These are phyloP conservation scores for Croton laevigatus DNA, from an alignment of 441 rosid genomes.

Conservation along the genomic window DNA sequence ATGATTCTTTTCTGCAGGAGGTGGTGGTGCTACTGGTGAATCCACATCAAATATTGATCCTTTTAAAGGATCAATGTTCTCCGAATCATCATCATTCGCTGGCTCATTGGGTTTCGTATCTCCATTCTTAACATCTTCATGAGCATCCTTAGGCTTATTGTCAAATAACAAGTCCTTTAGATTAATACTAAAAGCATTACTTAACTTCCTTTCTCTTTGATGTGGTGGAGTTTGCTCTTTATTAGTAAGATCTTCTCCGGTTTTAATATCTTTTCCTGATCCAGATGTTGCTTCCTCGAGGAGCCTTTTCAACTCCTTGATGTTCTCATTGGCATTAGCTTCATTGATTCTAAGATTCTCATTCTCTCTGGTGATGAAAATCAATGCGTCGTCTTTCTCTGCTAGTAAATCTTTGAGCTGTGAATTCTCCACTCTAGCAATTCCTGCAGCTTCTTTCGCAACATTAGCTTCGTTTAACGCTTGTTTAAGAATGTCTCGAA, in stretches of 20 bases:
- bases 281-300: slow-evolving; percentile 34
- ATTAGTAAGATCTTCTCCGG: slow-evolving; percentile 28
- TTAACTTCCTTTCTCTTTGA: slow-evolving; percentile 29
- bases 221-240: slow-evolving; percentile 16
- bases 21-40: slow-evolving; percentile 39
- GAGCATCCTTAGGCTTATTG: slow-evolving; percentile 34
- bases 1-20: slow-evolving; percentile 9
- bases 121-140: slow-evolving; percentile 29
- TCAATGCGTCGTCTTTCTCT: slow-evolving; percentile 63
- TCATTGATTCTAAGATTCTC: slow-evolving; percentile 58
- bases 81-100: slow-evolving; percentile 13
- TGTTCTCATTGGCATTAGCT: slow-evolving; percentile 49
- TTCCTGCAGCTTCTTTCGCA: slow-evolving; percentile 79
- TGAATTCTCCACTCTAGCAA: slow-evolving; percentile 67
- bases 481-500: slow-evolving; percentile 81
- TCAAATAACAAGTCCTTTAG: slow-evolving; percentile 51
- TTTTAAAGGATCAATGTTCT: slow-evolving; percentile 46
- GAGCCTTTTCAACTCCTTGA: slow-evolving; percentile 54
- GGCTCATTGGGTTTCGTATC: slow-evolving; percentile 12
- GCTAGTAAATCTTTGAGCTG: slow-evolving; percentile 62
- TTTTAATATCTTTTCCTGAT: slow-evolving; percentile 28
- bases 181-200: slow-evolving; percentile 43
- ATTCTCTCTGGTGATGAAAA: slow-evolving; percentile 54
- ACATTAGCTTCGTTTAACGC: slow-evolving; percentile 82
- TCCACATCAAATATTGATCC: slow-evolving; percentile 81